phyloP scores from a whole-genome alignment of 2,329 filamentous ascomycete genomes.

The Diplodia scrobiculata region DNA sequence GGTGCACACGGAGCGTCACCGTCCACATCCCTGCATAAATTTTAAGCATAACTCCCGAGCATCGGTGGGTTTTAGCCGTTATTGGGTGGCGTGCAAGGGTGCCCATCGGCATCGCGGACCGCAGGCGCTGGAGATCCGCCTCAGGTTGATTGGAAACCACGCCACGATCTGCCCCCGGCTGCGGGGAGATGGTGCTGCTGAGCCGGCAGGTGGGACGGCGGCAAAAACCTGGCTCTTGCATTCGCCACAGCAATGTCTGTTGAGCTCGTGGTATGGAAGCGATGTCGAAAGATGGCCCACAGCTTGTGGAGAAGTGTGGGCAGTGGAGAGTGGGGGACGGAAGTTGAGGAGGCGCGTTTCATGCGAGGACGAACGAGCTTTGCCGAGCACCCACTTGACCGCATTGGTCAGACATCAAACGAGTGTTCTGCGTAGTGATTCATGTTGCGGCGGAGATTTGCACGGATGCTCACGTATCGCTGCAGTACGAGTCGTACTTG shows the following conservation, averaged over 20 bases:
- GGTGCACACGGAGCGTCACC: not conserved
- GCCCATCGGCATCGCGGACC: constrained; percentile 10
- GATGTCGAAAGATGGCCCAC: not conserved
- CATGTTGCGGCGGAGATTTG: constrained; percentile 11
- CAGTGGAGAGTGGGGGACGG: not conserved
- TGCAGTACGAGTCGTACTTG: not conserved
- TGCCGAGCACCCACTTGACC: not conserved
- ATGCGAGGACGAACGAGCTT: not conserved
- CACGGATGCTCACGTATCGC: not conserved
- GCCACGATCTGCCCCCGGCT: constrained; percentile 15
- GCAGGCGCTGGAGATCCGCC: constrained; percentile 23
- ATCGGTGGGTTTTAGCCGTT: not conserved
- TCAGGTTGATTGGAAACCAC: constrained; percentile 23
- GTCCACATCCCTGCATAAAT: constrained; percentile 6
- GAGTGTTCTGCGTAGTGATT: not conserved
- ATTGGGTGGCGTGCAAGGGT: not conserved
- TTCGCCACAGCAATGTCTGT: not conserved
- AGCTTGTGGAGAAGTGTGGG: not conserved
- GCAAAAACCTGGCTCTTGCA: not conserved
- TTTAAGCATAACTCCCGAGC: constrained; percentile 22
- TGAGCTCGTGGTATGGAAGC: not conserved
- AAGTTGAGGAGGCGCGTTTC: not conserved
- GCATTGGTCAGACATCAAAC: not conserved
- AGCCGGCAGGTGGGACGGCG: not conserved
- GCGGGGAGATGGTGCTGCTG: constrained; percentile 8